A percentile compares a stretch with the other conserved stretches of the same genome.
Conservation (phyloP, 2,329 filamentous ascomycete genomes). For the Didymella pomorum region DNA sequence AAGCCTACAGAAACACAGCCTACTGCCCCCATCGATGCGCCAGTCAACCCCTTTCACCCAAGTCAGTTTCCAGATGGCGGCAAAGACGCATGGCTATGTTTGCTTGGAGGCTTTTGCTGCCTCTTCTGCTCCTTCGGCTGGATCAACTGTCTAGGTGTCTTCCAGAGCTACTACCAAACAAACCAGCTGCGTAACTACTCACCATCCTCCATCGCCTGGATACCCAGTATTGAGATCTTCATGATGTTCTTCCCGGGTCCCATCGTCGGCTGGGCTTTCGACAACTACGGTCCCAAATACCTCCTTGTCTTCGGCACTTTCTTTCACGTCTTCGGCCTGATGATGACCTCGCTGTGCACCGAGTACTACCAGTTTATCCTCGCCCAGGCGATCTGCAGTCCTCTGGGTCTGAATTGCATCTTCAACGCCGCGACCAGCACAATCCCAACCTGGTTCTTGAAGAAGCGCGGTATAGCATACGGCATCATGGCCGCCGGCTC, state of each 20-base stretch:
- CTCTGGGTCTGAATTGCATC: slow-evolving; percentile 62
- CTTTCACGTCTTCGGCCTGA: slow-evolving; percentile 67
- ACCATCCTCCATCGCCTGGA: slow-evolving; percentile 56
- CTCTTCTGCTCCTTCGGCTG: slow-evolving; percentile 52
- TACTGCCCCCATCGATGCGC: slow-evolving; percentile 18
- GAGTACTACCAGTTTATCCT: slow-evolving; percentile 65
- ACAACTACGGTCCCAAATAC: slow-evolving; percentile 67
- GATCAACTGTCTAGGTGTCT: slow-evolving; percentile 56
- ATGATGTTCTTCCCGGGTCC: slow-evolving; percentile 64
- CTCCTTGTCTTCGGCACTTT: slow-evolving; percentile 63
- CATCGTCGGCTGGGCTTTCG: slow-evolving; percentile 69
- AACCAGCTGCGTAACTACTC: slow-evolving; percentile 53
- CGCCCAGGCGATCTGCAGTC: slow-evolving; percentile 62
- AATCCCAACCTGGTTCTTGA: slow-evolving; percentile 59
- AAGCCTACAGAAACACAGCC: slow-evolving; percentile 17
- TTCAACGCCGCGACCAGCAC: slow-evolving; percentile 59
- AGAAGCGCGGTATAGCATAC: slow-evolving; percentile 58
- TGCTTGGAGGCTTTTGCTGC: slow-evolving; percentile 40
- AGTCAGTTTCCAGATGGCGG: slow-evolving; percentile 51
- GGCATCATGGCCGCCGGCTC: slow-evolving; percentile 61
- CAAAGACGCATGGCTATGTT: slow-evolving; percentile 44
- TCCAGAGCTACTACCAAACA: slow-evolving; percentile 57
- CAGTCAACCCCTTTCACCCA: slow-evolving; percentile 38
- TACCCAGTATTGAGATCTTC: slow-evolving; percentile 54
- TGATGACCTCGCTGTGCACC: slow-evolving; percentile 68